Conservation (phyloP, 306 rosid genomes). For the Aeschynomene evenia region DNA sequence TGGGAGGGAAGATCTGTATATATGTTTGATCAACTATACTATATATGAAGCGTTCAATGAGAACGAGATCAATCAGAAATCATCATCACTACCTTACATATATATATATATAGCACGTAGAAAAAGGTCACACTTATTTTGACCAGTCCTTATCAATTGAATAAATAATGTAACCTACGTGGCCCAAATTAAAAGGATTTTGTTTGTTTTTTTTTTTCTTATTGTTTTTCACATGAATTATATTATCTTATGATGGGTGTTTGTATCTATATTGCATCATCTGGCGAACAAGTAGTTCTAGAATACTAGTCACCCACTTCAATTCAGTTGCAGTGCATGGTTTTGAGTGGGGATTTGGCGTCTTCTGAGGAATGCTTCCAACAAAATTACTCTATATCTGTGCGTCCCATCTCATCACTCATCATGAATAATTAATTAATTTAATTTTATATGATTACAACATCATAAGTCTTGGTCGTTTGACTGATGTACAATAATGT, state of each 20-base stretch:
- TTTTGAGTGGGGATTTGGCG: slow-evolving; percentile 62
- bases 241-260: background rate
- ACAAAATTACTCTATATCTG: too few species aligned
- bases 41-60: too few species aligned
- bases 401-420: slow-evolving; percentile 35
- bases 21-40: background rate
- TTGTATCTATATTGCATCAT: slow-evolving; percentile 15
- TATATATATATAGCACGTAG: background rate
- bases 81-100: too few species aligned
- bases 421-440: background rate
- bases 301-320: slow-evolving; percentile 35
- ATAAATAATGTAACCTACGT: background rate
- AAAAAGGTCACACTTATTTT: slow-evolving; percentile 28
- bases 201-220: too few species aligned
- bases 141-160: slow-evolving; percentile 17
- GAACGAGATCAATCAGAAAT: too few species aligned
- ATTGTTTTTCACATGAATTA: background rate
- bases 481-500: background rate
- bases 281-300: slow-evolving; percentile 36
- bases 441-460: slow-evolving; percentile 28
- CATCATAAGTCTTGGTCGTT: slow-evolving; percentile 14
- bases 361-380: slow-evolving; percentile 36
- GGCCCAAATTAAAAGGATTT: background rate
- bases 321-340: slow-evolving; percentile 51
- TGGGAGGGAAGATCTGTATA: slow-evolving; percentile 4